Base-by-base conservation (phyloP, 345 rosid species). In the Sisymbrium altissimum region DNA sequence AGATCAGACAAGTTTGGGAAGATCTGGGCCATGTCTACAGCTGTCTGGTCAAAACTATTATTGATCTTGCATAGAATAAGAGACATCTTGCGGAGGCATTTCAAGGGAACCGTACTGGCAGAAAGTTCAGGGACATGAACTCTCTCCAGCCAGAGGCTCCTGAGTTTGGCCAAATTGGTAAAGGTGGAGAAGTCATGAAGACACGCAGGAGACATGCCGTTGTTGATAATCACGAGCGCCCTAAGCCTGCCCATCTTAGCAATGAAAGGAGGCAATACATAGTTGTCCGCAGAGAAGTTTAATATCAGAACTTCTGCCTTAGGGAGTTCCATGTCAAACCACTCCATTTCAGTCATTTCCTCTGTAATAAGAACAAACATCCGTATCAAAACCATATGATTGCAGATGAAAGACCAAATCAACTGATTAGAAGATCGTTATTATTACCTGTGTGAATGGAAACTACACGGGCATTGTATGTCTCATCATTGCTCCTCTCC, bases 131-230 rank as follows among this genome's bases (percentile, higher is more conserved):
- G 80, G 55, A 85, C 77, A n/a, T 80, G 82, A 35, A 85, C 89
- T 46, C 81, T 90, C 79, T 95, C 91, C 7, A 95, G 93, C 96
- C 98, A 92, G 7, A 92, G 87, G 82, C 97, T 95, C 58, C 81
- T 83, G 45, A 95, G 72, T 66, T 84, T 84, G 38, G 72, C 64
- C 68, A 86, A 59, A 72, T 78, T 80, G 45, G 87, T 70, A 66
- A 86, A 84, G 33, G 75, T 85, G 2, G 86, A 83, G 63, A 85
- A 80, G 82, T 89, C 89, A 25, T 56, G 41, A 10, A 92, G 82
- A 27, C 54, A 80, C 35, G 98, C 88, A 19, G 65, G 84, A 17
- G 73, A 72, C 17, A 84, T 39, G 45, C 96, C 68, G 44, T 84
- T 71, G 78, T 95, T 95, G 70, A 90, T 86, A 25, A 86, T 77